Base-by-base conservation (phyloP, 768 basidiomycete genomes). In the Basidioascus undulatus region DNA sequence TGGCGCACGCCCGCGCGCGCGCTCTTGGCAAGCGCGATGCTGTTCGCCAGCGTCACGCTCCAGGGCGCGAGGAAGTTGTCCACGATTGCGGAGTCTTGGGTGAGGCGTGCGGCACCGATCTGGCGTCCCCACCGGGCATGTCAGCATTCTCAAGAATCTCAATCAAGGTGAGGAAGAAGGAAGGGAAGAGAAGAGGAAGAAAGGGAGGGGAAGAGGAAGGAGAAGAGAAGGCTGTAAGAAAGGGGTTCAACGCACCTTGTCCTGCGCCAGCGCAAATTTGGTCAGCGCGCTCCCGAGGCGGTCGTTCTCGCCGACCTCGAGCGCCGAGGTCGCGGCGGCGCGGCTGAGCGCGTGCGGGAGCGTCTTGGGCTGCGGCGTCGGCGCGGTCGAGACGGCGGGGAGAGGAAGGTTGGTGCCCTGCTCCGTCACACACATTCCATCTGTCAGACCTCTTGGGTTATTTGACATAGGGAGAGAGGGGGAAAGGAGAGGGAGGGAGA, bases 301-400 rank as follows among this genome's bases (percentile, higher is more conserved):
- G 49, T 80, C 74, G 1, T 70, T 67, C 1, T 9, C 59, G 20
- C 62, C 65, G 5, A 64, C 59, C 21, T 65, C 64, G 3, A 64
- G 55, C 12, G 62, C 61, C n/a, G 58, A 79, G 8, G 61, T 53
- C 28, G 70, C 67, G 0, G 86, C 72, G 0, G 87, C 76, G 38
- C 92, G 76, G 16, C 74, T 68, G 39, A 96, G 70, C 0, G 92
- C 89, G 51, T 96, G 92, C 0, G 92, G 82, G 39, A 96, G 76
- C 1, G 92, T 96, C 72, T 96, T 96, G 65, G 86, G 84, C 51
- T 75, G 76, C 21, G 62, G 54, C 3, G 63, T 60, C 19, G 2
- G 70, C 63, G 0, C 72, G 59, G 33, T 70, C 52, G 16, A 74
- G 53, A 9, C 70, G 3, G 68, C 59, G 15, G 82, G 80, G 2